These are phyloP conservation scores for Beverwykella pulmonaria DNA, from an alignment of 495 filamentous ascomycete species.

Conservation along the genomic window DNA sequence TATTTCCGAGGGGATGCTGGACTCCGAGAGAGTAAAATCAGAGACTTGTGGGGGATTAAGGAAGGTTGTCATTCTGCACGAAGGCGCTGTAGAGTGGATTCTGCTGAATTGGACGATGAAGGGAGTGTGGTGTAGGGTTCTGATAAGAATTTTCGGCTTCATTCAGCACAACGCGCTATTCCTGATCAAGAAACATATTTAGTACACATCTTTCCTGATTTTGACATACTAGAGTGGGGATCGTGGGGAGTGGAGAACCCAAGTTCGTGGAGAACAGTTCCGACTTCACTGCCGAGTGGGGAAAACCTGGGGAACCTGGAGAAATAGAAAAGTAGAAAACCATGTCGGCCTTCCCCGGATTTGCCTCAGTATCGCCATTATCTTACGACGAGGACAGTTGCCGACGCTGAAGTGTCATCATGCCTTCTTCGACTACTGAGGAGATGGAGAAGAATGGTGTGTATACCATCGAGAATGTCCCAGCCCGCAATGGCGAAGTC, in stretches of 20 bases:
- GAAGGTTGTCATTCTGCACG: background rate
- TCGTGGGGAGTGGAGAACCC: background rate
- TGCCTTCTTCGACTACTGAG: background rate
- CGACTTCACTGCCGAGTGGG: constrained; percentile 7
- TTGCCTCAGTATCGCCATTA: too few relatives aligned
- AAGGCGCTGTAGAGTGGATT: background rate
- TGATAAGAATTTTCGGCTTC: too few relatives aligned
- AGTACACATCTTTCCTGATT: too few relatives aligned
- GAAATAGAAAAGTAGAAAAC: too few relatives aligned
- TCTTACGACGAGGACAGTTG: background rate
- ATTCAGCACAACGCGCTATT: too few relatives aligned
- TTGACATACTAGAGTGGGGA: background rate
- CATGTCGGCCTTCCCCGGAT: background rate
- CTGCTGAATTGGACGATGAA: background rate
- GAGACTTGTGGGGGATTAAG: constrained; percentile 2
- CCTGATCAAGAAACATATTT: too few relatives aligned
- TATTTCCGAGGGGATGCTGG: constrained; percentile 13
- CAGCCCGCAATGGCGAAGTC: background rate
- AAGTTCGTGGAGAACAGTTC: background rate
- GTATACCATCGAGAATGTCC: background rate
- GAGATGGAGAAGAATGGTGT: constrained; percentile 1
- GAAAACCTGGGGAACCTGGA: constrained; percentile 8
- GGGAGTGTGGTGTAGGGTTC: too few relatives aligned
- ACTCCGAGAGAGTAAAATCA: constrained; percentile 1
- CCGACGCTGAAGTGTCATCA: background rate